phyloP scores from a whole-genome alignment of 176 grass and related monocot genomes.

The Tillandsia leiboldiana region DNA sequence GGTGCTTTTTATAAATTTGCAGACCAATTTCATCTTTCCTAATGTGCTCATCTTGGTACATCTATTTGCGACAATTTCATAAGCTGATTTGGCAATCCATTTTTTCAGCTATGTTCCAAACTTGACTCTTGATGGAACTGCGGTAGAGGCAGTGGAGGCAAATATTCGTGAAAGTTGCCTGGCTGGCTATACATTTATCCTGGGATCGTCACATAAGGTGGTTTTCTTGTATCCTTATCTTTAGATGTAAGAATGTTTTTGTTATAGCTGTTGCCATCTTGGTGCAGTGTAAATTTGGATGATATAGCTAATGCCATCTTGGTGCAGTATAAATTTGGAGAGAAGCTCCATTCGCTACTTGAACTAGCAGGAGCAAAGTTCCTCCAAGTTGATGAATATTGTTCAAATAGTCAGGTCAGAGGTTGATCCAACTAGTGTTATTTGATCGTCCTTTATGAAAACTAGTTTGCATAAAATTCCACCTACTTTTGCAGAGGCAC shows the following conservation, averaged over 20 bases:
- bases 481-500: too few relatives aligned
- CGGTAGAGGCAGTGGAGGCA: slow-evolving; percentile 55
- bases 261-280: slow-evolving; percentile 12
- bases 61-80: neutral
- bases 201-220: slow-evolving; percentile 65
- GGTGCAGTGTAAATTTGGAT: slow-evolving; percentile 77
- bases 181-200: slow-evolving; percentile 58
- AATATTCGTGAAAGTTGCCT: slow-evolving; percentile 51
- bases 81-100: slow-evolving; percentile 22
- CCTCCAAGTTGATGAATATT: slow-evolving; percentile 53
- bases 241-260: neutral
- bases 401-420: slow-evolving; percentile 71
- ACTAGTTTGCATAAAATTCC: too few relatives aligned
- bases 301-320: slow-evolving; percentile 13
- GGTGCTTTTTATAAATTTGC: slow-evolving; percentile 18
- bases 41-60: slow-evolving; percentile 1
- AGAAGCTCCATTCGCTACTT: slow-evolving; percentile 53
- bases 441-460: neutral
- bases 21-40: slow-evolving; percentile 4
- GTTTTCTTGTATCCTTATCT: slow-evolving; percentile 4
- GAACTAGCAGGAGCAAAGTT: slow-evolving; percentile 63
- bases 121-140: slow-evolving; percentile 46
- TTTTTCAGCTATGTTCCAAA: slow-evolving; percentile 64
- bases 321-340: slow-evolving; percentile 84
- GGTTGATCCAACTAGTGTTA: neutral